Evolutionary conservation across 305 asterid genomes (phyloP).

Genomic region (Petunia hybrid): DNA sequence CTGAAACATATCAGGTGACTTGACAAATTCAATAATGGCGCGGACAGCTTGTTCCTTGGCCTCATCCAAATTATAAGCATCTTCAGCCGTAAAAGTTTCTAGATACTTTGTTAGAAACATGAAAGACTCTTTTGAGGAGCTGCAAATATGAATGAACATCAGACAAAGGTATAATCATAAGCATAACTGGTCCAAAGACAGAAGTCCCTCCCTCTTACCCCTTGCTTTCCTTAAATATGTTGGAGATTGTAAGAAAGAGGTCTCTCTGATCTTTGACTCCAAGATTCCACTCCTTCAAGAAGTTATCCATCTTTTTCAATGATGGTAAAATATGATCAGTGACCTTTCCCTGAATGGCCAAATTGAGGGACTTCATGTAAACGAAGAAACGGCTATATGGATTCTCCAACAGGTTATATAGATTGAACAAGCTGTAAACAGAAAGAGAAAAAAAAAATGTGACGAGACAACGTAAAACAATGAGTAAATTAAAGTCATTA

Average conservation of each 20-base stretch:
- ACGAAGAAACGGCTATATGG: slow-evolving; percentile 87
- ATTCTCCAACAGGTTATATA: slow-evolving; percentile 88
- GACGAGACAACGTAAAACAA: slow-evolving; percentile 31
- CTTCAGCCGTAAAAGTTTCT: slow-evolving; percentile 83
- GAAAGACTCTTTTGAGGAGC: slow-evolving; percentile 78
- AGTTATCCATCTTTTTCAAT: slow-evolving; percentile 70
- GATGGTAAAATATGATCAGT: slow-evolving; percentile 79
- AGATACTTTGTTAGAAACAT: slow-evolving; percentile 80
- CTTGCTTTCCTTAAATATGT: slow-evolving; percentile 69
- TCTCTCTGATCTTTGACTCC: slow-evolving; percentile 80
- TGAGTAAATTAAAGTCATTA: slow-evolving; percentile 27
- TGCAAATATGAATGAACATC: slow-evolving; percentile 43
- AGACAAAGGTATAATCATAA: neutral
- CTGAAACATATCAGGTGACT: slow-evolving; percentile 90
- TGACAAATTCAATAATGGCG: slow-evolving; percentile 79
- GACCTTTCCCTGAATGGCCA: slow-evolving; percentile 76
- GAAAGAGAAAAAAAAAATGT: slow-evolving; percentile 24
- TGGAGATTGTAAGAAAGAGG: slow-evolving; percentile 73
- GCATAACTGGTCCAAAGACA: neutral
- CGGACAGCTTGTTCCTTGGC: slow-evolving; percentile 87
- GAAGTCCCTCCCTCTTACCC: slow-evolving; percentile 55
- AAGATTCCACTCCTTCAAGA: slow-evolving; percentile 83
- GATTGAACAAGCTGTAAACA: slow-evolving; percentile 74
- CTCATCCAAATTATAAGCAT: slow-evolving; percentile 58
- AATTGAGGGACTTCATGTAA: slow-evolving; percentile 85